A percentile compares a stretch with the other conserved stretches of the same genome.
Evolutionary conservation across 495 filamentous ascomycete species (phyloP).

Genomic region (Penicillium daleae): DNA sequence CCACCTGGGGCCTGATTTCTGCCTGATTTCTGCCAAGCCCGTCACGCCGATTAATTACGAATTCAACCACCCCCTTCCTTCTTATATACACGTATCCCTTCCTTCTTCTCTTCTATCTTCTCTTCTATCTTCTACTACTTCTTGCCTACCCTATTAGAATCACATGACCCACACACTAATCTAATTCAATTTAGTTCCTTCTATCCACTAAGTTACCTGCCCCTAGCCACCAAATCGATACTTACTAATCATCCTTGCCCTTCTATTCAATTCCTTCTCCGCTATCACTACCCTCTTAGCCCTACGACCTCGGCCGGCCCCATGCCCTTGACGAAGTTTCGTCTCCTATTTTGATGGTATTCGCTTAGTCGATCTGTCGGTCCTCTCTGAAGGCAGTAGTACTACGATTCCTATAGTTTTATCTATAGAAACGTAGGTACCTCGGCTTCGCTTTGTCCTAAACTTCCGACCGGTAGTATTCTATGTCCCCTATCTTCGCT

Average conservation of each 20-base stretch:
- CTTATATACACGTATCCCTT: too few species aligned
- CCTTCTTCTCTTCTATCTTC: too few species aligned
- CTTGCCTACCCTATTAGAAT: too few species aligned
- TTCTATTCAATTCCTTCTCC: not conserved
- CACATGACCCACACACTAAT: not conserved
- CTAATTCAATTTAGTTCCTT: too few species aligned
- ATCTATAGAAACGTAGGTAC: not conserved
- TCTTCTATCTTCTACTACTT: too few species aligned
- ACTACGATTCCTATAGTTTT: not conserved
- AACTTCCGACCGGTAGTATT: not conserved
- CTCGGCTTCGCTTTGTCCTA: not conserved
- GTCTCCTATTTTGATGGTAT: not conserved
- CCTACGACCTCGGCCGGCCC: too few species aligned
- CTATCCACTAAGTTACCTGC: too few species aligned
- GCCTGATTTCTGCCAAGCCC: too few species aligned
- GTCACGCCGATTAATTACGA: too few species aligned
- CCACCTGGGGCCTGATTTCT: too few species aligned
- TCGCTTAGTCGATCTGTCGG: not conserved
- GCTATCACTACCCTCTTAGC: too few species aligned
- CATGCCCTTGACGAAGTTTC: not conserved
- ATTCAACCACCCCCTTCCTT: too few species aligned
- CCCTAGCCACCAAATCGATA: not conserved
- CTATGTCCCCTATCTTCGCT: not conserved
- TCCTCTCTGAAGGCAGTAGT: not conserved
- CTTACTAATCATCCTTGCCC: not conserved